phyloP scores from a whole-genome alignment of 2,329 filamentous ascomycete genomes.

The Claviceps humidiphila region DNA sequence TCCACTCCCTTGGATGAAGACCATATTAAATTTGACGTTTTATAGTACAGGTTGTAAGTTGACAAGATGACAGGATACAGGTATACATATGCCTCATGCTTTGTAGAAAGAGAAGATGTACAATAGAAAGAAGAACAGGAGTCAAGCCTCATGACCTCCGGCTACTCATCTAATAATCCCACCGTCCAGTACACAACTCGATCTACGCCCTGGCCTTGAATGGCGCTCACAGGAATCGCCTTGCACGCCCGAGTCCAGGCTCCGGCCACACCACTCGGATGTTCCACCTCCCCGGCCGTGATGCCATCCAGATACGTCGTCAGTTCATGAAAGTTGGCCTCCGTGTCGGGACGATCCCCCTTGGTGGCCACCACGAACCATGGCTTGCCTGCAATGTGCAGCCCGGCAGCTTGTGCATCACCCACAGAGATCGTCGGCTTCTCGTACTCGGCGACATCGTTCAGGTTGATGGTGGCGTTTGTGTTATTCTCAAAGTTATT shows the following conservation, averaged over 20 bases:
- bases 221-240: constrained; percentile 79
- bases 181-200: constrained; percentile 61
- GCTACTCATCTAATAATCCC: constrained; percentile 43
- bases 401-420: constrained; percentile 15
- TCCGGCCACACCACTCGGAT: constrained; percentile 55
- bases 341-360: constrained; percentile 67
- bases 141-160: too few species aligned
- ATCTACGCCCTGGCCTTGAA: constrained; percentile 71
- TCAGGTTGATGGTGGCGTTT: constrained; percentile 15
- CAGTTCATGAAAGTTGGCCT: constrained; percentile 61
- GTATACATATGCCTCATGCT: too few species aligned
- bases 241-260: constrained; percentile 49
- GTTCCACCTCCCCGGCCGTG: constrained; percentile 45
- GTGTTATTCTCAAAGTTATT: constrained; percentile 36
- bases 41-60: too few species aligned
- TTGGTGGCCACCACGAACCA: constrained; percentile 97
- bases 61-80: too few species aligned
- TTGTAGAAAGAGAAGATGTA: too few species aligned
- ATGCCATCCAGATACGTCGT: constrained; percentile 58
- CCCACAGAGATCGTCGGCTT: not conserved
- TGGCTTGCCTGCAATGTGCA: constrained; percentile 83
- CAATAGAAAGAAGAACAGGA: too few species aligned
- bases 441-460: constrained; percentile 11
- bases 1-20: too few species aligned
- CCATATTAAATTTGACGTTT: too few species aligned